Base-by-base conservation (phyloP, 2,329 filamentous ascomycete genomes). In the Aspergillus udagawae region DNA sequence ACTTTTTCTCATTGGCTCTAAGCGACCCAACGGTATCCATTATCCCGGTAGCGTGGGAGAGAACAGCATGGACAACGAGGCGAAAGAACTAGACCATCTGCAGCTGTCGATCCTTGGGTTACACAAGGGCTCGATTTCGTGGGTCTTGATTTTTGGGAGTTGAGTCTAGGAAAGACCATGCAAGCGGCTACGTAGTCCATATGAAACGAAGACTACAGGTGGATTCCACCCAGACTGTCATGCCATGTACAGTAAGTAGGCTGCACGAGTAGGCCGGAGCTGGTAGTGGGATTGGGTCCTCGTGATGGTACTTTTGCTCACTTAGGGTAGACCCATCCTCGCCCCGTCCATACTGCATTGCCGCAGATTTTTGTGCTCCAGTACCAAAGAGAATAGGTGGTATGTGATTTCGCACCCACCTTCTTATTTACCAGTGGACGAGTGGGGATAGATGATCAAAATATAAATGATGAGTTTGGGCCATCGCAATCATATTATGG, bases 1-100 rank as follows among this genome's bases (percentile, higher is more conserved):
- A 47, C 23, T 47, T 47, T 45, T 47, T 14, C 23, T 14, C 44
- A 7, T 47, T 47, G 20, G 23, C 21, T 47, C 23, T 47, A 47
- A 38, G 44, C 21, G 44, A 47, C 44, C 44, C 44, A 47, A 47
- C 44, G 25, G 5, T 47, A 47, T 47, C 44, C 21, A 23, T 27
- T 47, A 47, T 23, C 1, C 12, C 44, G 21, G 44, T 23, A 47
- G 44, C 23, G 44, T 47, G 44, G 44, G 44, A 47, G 23, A 14
- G 21, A 47, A 25, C 44, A 14, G 21, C 21, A 23, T 12, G 25
- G 12, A 47, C 21, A 47, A 44, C 50, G 42, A 35, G 17, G 32
- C 52, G n/a, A 27, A 50, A 38, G 45, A 23, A 49, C 52, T 38
- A 50, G 52, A 54, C 52, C 45, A 47, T 47, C 44, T 47, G 44